phyloP scores from a whole-genome alignment of 805 yeast species.

The Sugiyamaella boreocaroliniensis region DNA sequence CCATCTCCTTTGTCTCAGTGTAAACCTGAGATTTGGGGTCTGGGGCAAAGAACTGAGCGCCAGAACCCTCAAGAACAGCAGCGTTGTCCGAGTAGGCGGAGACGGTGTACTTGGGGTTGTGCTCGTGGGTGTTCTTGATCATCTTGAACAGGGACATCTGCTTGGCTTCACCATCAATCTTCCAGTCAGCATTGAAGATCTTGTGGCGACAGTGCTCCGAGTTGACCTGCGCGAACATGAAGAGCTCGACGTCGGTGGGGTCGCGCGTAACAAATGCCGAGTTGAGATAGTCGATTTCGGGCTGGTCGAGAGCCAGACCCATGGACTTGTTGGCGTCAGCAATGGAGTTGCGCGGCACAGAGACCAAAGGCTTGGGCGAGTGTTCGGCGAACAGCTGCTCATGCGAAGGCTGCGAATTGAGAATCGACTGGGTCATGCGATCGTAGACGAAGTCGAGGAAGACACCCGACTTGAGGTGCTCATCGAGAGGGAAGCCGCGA shows the following conservation, averaged over 20 bases:
- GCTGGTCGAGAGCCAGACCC: conserved; percentile 91
- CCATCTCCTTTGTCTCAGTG: conserved; percentile 66
- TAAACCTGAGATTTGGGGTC: conserved; percentile 66
- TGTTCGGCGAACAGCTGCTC: conserved; percentile 73
- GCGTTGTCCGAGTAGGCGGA: conserved; percentile 97
- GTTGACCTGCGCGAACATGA: conserved; percentile 99
- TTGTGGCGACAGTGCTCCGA: conserved; percentile 99
- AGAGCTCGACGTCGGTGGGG: conserved; percentile 95
- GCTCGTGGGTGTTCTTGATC: conserved; percentile 89
- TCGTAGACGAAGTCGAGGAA: conserved; percentile 72
- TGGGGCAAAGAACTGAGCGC: conserved; percentile 74
- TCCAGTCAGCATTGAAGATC: conserved; percentile 98
- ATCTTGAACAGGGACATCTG: conserved; percentile 76
- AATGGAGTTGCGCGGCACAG: conserved; percentile 48
- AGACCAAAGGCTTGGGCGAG: conserved; percentile 73
- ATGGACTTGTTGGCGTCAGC: conserved; percentile 70
- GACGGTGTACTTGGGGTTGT: conserved; percentile 73
- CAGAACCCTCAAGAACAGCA: conserved; percentile 84
- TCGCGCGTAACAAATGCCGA: conserved; percentile 81
- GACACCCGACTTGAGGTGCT: conserved; percentile 47
- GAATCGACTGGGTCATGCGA: conserved; percentile 73
- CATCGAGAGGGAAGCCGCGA: conserved; percentile 60
- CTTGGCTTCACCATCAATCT: conserved; percentile 74
- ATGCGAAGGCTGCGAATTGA: conserved; percentile 54
- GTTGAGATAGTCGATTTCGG: conserved; percentile 84